Evolutionary conservation across 2,329 filamentous ascomycete species (phyloP).

Genomic region (Cordyceps javanica): DNA sequence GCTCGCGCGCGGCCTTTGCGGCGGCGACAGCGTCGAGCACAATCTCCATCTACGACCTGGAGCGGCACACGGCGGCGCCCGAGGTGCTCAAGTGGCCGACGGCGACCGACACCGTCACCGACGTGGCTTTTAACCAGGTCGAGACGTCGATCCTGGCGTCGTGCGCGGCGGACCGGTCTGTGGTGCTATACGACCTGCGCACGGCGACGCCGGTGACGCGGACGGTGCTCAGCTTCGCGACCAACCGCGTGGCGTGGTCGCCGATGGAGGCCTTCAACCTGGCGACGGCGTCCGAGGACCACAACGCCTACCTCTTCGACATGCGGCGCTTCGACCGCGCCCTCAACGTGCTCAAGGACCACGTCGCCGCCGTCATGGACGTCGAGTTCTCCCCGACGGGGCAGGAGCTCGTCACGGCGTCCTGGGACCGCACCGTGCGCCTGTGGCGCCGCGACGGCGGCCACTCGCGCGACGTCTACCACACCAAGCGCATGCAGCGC

Average conservation of each 20-base stretch:
- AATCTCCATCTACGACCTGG: slow-evolving; percentile 85
- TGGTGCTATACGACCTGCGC: slow-evolving; percentile 88
- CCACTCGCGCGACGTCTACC: slow-evolving; percentile 87
- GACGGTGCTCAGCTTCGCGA: slow-evolving; percentile 73
- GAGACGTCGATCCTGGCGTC: slow-evolving; percentile 89
- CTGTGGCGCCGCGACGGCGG: slow-evolving; percentile 77
- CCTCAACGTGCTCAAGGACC: slow-evolving; percentile 83
- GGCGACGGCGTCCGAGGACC: slow-evolving; percentile 88
- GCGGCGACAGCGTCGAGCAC: slow-evolving; percentile 66
- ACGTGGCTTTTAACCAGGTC: slow-evolving; percentile 84
- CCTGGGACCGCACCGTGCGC: slow-evolving; percentile 78
- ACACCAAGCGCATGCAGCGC: slow-evolving; percentile 96
- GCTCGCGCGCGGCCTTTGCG: slow-evolving; percentile 72
- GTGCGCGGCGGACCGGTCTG: slow-evolving; percentile 73
- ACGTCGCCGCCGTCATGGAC: slow-evolving; percentile 89
- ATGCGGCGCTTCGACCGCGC: slow-evolving; percentile 86
- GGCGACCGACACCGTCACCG: slow-evolving; percentile 81
- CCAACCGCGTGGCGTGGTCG: slow-evolving; percentile 85
- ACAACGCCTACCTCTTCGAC: slow-evolving; percentile 84
- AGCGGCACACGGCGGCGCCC: slow-evolving; percentile 70
- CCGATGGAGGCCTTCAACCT: slow-evolving; percentile 97
- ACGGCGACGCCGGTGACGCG: slow-evolving; percentile 79
- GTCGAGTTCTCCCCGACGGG: slow-evolving; percentile 93
- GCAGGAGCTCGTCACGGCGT: slow-evolving; percentile 85
- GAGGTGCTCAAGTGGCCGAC: slow-evolving; percentile 86